Evolutionary conservation across 805 yeast species (phyloP).

Genomic region (Ogataea nakhonphanomensis): DNA sequence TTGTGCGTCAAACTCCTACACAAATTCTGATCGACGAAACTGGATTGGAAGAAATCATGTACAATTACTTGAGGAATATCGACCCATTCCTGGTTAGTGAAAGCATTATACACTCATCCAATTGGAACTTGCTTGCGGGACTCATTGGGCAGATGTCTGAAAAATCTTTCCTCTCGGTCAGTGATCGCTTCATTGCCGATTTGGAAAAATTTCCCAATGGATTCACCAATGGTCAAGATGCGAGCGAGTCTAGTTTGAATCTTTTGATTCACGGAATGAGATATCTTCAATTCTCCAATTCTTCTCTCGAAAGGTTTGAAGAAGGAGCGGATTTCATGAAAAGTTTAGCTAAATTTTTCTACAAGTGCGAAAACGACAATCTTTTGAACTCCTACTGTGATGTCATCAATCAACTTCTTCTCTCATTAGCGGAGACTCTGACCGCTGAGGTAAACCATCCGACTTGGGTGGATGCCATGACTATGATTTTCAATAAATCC

Average conservation of each 20-base stretch:
- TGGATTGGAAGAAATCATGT: conserved; percentile 87
- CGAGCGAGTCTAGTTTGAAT: conserved; percentile 52
- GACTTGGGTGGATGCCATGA: conserved; percentile 83
- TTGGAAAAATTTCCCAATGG: conserved; percentile 72
- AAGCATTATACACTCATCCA: conserved; percentile 77
- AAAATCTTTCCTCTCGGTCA: conserved; percentile 77
- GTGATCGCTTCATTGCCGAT: conserved; percentile 91
- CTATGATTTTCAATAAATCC: conserved; percentile 51
- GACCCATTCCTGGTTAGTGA: conserved; percentile 70
- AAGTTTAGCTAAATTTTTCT: conserved; percentile 81
- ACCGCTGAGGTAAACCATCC: conserved; percentile 97
- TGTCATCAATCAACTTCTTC: conserved; percentile 67
- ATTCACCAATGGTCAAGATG: conserved; percentile 33
- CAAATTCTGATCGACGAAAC: conserved; percentile 72
- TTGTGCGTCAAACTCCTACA: conserved; percentile 82
- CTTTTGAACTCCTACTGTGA: conserved; percentile 80
- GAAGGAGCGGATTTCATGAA: conserved; percentile 89
- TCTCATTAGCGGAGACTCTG: conserved; percentile 79
- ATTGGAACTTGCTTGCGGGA: conserved; percentile 90
- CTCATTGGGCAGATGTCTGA: conserved; percentile 88
- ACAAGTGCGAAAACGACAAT: conserved; percentile 58
- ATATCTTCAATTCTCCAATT: conserved; percentile 69
- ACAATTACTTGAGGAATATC: conserved; percentile 81
- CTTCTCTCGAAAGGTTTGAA: conserved; percentile 86
- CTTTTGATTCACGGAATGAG: conserved; percentile 90